Evolutionary conservation across 2,329 filamentous ascomycete species (phyloP), one percentile per base, ranked within the genome.

Genomic region (Ophiostoma australiae): DNA sequence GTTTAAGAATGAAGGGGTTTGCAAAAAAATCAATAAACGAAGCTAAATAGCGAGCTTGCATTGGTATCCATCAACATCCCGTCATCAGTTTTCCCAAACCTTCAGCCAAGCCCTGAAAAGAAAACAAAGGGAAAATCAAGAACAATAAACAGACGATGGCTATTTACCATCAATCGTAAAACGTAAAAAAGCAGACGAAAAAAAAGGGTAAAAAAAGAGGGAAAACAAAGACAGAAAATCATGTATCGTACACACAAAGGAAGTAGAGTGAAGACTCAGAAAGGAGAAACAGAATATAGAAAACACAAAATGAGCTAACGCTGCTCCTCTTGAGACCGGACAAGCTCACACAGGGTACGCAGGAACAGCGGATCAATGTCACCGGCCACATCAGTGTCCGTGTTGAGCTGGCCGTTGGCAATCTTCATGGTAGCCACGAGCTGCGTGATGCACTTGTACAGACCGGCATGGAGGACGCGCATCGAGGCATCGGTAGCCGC

Each of bases 401-500:
- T 72, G 73, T 67, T 75, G 73, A 72, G 58, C 65, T 74, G 72
- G 31, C 69, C 70, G 15, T 67, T 72, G 67, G 71, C 72, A 39
- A 73, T 73, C 70, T 79, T 79, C 71, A 87, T 80, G 4, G 85
- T 86, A 3, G 81, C 79, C 0, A 87, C 81, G 2, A 88, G 78
- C 20, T 83, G 77, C 1, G 80, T 80, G 71, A 88, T 83, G 75
- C 86, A 88, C 63, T 79, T 80, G 63, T 82, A 78, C 23, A 89
- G 78, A 0, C 84, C 85, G 0, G 80, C 77, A 41, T 85, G 84
- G 1, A 89, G 78, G 33, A 83, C 82, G 17, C 80, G 78, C 69
- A 84, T 77, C 0, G 72, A 55, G 13, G 80, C 77, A 23, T 70
- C 71, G 1, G 70, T 23, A 15, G 69, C 31, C 7, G 69, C 52